These are phyloP conservation scores for Aquilaria malaccensis DNA, from an alignment of 345 rosid genomes.

Conservation along the genomic window DNA sequence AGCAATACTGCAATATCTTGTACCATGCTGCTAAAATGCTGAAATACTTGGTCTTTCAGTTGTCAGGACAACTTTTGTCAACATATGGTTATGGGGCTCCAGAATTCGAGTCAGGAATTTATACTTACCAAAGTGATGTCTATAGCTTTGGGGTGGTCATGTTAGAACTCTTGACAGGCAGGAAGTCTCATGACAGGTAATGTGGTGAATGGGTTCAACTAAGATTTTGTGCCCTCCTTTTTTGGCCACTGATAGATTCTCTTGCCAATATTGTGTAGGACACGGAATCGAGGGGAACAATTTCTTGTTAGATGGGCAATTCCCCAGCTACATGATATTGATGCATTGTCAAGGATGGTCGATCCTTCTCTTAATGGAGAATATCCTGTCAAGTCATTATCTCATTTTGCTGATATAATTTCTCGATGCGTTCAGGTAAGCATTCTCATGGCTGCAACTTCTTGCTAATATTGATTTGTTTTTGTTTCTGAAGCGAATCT, in stretches of 20 bases:
- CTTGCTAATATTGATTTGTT: too few relatives aligned
- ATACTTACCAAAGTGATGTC: conserved; percentile 82
- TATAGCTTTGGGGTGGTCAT: conserved; percentile 97
- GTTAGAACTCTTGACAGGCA: conserved; percentile 94
- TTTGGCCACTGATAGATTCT: neutral
- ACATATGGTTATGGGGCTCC: conserved; percentile 95
- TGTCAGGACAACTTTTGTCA: conserved; percentile 80
- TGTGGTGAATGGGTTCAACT: neutral
- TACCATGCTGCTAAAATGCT: conserved; percentile 10
- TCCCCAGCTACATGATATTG: conserved; percentile 90
- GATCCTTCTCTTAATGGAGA: conserved; percentile 79
- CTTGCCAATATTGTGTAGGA: conserved; percentile 29
- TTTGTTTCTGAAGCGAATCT: too few relatives aligned
- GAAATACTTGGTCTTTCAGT: conserved; percentile 40
- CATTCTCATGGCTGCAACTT: neutral
- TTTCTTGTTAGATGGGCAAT: conserved; percentile 96
- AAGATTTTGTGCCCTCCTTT: conserved; percentile 1
- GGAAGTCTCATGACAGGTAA: conserved; percentile 84
- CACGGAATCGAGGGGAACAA: conserved; percentile 72
- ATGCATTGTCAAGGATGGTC: conserved; percentile 92
- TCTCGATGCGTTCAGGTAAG: conserved; percentile 92
- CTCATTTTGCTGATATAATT: conserved; percentile 89
- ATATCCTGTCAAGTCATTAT: conserved; percentile 81
- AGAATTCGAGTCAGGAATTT: conserved; percentile 87
- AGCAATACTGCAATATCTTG: too few relatives aligned